Percentiles rank a stretch among this genome's conserved stretches.
These are phyloP conservation scores for Schizothecium vesticola DNA, from an alignment of 495 filamentous ascomycete genomes.

Conservation along the genomic window DNA sequence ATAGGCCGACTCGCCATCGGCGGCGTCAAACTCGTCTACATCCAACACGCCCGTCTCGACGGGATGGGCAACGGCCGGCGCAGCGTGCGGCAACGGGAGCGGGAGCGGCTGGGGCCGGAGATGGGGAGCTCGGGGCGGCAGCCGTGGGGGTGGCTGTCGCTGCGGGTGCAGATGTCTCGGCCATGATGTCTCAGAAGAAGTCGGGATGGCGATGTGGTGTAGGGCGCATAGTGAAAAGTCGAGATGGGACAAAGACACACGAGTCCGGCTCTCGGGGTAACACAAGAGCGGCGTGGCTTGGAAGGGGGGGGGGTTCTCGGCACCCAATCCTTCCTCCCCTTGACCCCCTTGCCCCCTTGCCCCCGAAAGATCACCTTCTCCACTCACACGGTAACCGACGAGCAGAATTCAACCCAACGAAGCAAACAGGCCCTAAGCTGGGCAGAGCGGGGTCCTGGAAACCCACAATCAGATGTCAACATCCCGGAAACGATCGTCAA, in stretches of 20 bases:
- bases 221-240: background rate
- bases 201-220: background rate
- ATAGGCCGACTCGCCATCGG: background rate
- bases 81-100: background rate
- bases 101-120: background rate
- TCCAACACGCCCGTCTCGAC: background rate
- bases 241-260: background rate
- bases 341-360: background rate
- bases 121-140: background rate
- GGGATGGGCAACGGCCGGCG: background rate
- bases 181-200: background rate
- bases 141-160: background rate
- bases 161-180: background rate
- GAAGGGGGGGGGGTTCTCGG: background rate
- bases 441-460: background rate
- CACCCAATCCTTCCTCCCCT: no score
- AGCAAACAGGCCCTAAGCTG: background rate
- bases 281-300: background rate
- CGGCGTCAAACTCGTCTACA: background rate
- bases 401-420: background rate
- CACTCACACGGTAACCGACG: background rate
- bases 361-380: background rate
- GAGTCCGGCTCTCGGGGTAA: background rate
- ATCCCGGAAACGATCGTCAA: background rate
- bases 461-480: background rate